A percentile compares a stretch with the other conserved stretches of the same genome.
phyloP scores from a whole-genome alignment of 208 protist species.

The Phytomonas francai region DNA sequence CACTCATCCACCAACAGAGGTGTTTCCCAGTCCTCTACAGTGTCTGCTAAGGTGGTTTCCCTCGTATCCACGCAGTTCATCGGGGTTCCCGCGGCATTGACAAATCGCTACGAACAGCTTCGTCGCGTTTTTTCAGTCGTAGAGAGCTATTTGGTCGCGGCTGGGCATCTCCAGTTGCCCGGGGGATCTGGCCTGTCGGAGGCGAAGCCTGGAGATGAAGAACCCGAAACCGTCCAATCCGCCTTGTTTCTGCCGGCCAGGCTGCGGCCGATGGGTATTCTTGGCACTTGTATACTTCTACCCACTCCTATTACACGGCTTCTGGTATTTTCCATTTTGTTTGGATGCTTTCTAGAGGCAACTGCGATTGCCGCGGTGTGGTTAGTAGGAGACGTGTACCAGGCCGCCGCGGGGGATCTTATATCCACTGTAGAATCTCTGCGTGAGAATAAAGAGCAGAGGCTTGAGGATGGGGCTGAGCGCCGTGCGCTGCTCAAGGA shows the following conservation, averaged over 20 bases:
- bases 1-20: neutral
- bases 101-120: conserved; percentile 58
- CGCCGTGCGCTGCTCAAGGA: conserved; percentile 37
- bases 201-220: neutral
- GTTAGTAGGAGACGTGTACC: conserved; percentile 52
- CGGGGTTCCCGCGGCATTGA: conserved; percentile 32
- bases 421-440: neutral
- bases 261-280: conserved; percentile 45
- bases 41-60: conserved; percentile 12
- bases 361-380: conserved; percentile 58
- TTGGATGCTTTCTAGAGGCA: conserved; percentile 41
- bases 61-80: conserved; percentile 35
- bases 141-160: conserved; percentile 40
- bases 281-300: conserved; percentile 31
- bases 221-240: conserved; percentile 2
- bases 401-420: neutral
- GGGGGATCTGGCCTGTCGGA: neutral
- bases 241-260: conserved; percentile 10
- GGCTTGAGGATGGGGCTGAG: conserved; percentile 21
- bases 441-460: conserved; percentile 4
- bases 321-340: conserved; percentile 28
- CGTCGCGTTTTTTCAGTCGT: conserved; percentile 39
- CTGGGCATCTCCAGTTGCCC: conserved; percentile 33
- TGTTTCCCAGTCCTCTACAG: conserved; percentile 3
- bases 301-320: conserved; percentile 42